phyloP scores from a whole-genome alignment of 495 filamentous ascomycete genomes.

The Bacidia gigantensis region DNA sequence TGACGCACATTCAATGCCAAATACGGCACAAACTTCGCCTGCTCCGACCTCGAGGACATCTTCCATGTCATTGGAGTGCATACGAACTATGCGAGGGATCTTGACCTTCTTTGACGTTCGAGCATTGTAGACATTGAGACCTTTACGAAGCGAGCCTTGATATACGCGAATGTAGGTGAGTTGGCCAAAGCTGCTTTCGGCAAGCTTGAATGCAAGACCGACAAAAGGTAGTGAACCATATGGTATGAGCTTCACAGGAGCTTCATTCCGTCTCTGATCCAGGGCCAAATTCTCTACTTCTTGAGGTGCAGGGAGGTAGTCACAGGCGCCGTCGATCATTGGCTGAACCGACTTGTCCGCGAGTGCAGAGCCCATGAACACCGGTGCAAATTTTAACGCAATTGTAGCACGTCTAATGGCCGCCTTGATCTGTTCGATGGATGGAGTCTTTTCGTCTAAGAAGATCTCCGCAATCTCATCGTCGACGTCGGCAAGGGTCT shows the following conservation, averaged over 20 bases:
- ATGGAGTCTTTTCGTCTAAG: slow-evolving; percentile 71
- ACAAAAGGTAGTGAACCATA: slow-evolving; percentile 91
- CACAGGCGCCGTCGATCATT: slow-evolving; percentile 92
- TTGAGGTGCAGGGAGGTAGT: slow-evolving; percentile 86
- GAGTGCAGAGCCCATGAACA: slow-evolving; percentile 90
- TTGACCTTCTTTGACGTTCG: slow-evolving; percentile 91
- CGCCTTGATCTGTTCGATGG: slow-evolving; percentile 65
- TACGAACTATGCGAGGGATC: slow-evolving; percentile 92
- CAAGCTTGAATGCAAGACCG: slow-evolving; percentile 94
- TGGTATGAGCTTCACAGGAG: slow-evolving; percentile 69
- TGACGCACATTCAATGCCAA: slow-evolving; percentile 94
- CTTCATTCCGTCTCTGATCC: slow-evolving; percentile 65
- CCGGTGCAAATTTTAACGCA: slow-evolving; percentile 78
- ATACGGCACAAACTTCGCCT: slow-evolving; percentile 96
- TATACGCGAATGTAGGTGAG: slow-evolving; percentile 98
- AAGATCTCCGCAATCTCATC: slow-evolving; percentile 97
- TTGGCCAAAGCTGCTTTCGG: slow-evolving; percentile 98
- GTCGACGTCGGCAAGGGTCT: slow-evolving; percentile 93
- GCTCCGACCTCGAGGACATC: slow-evolving; percentile 83
- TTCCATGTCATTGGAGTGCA: slow-evolving; percentile 99
- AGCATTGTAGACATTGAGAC: slow-evolving; percentile 82
- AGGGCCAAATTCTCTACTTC: slow-evolving; percentile 87
- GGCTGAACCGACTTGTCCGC: slow-evolving; percentile 94
- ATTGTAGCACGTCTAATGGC: slow-evolving; percentile 87
- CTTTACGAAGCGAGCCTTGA: slow-evolving; percentile 82